Conservation (phyloP, 108 stramenopile species). For the Fistulifera pelliculosa region DNA sequence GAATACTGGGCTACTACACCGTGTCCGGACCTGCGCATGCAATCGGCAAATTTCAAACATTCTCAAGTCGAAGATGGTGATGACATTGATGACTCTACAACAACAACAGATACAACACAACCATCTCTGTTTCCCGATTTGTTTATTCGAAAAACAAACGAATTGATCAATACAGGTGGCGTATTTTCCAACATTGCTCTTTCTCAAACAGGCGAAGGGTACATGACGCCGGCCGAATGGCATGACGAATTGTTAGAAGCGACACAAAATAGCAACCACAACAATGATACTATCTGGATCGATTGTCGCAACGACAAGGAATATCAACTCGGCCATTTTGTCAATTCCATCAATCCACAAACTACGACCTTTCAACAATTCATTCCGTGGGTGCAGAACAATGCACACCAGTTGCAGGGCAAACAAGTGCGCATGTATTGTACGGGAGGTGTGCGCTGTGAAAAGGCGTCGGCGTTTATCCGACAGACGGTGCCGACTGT, state of each 20-base stretch:
- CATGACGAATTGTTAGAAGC: constrained; percentile 30
- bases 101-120: too few species aligned
- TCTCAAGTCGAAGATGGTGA: constrained; percentile 55
- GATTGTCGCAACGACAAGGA: constrained; percentile 80
- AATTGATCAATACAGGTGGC: constrained; percentile 19
- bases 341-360: constrained; percentile 39
- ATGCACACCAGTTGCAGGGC: not conserved
- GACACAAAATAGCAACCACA: too few species aligned
- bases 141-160: constrained; percentile 48
- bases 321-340: constrained; percentile 60
- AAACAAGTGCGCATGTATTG: constrained; percentile 38
- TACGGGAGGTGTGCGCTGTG: constrained; percentile 77
- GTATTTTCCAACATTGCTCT: constrained; percentile 25
- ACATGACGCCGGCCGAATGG: constrained; percentile 68
- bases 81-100: constrained; percentile 12
- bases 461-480: constrained; percentile 58
- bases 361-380: constrained; percentile 50
- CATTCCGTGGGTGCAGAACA: constrained; percentile 29
- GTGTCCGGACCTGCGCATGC: too few species aligned
- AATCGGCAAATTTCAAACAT: constrained; percentile 49
- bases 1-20: too few species aligned
- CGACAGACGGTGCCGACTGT: constrained; percentile 16
- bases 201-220: not conserved
- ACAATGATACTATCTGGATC: constrained; percentile 26
- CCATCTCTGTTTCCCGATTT: constrained; percentile 39